Evolutionary conservation across 2,329 filamentous ascomycete species (phyloP), one percentile per base, ranked within the genome.

Genomic region (Sporothrix phasma): DNA sequence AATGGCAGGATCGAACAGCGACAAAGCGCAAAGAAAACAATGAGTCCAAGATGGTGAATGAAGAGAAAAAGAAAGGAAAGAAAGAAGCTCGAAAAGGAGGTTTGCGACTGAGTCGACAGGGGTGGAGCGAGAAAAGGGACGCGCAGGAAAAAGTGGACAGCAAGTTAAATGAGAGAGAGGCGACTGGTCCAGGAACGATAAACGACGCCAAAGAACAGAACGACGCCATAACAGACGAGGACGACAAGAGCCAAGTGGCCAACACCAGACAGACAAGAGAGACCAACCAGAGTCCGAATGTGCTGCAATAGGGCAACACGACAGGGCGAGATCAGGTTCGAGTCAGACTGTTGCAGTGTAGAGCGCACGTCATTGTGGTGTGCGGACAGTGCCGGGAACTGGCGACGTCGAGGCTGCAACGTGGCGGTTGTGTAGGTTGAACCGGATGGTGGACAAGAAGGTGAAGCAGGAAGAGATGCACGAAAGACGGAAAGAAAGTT

Each of bases 301-400:
- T 39, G 31, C 31, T 24, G 51, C n/a, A 56, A 17, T n/a, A 60
- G 53, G 24, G 39, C 22, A 56, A 13, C 51, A 56, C 51, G 51
- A 56, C 51, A n/a, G 47, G 47, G 31, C 19, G 19, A 56, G 51
- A 56, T 56, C 39, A 54, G 49, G 37, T 54, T 54, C 24, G 31
- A 56, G 17, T 43, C 51, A 65, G 22, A 60, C 60, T n/a, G n/a
- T n/a, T n/a, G n/a, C n/a, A n/a, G n/a, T n/a, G n/a, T n/a, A n/a
- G n/a, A 54, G 64, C 66, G 63, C 66, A 64, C 54, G 64, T 64
- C 66, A 67, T 66, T 41, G 46, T 64, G 62, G 39, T 19, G 26
- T 24, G 43, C n/a, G 6, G 26, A 51, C 7, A 10, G 26, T 31
- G 47, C 51, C 51, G 51, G 37, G 37, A 64, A 8, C 41, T n/a